Base-by-base conservation (phyloP, 331 rosid genomes). In the Rosa hybrid region DNA sequence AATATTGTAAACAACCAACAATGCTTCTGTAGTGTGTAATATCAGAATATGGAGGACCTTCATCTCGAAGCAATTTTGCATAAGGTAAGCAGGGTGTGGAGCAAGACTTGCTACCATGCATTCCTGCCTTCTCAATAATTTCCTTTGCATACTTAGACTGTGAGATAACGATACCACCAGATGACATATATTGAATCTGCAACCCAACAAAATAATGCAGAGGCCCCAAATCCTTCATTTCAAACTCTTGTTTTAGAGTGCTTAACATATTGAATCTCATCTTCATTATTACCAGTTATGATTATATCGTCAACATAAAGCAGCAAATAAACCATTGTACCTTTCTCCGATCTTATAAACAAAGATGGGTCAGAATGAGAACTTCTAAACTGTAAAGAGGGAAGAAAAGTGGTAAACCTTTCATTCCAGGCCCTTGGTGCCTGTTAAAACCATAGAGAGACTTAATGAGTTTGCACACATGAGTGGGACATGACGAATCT, bases 301-400 rank as follows among this genome's bases (percentile, higher is more conserved):
- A 60, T 23, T 0, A 21, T 60, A 2, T 60, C 67, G 16, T 51
- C 57, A 1, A 16, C n/a, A 51, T 51, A 51, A 14, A 51, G 6
- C 1, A 51, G n/a, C 16, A 51, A 6, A 2, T 54, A 54, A 2
- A 20, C 1, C 62, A 54, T 54, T 27, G 30, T 5, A 0, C 7
- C n/a, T 7, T 3, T 4, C 4, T 44, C 30, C 30, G 30, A 27
- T 44, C 48, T 21, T 0, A 60, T 4, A 4, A 60, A 60, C 1
- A 60, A 4, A 2, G 67, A 60, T 0, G 67, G 12, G 1, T 60
- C 67, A 8, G 17, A 9, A 1, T 8, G 16, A 2, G 6, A 21
- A 9, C 6, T 0, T 60, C 0, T 4, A 4, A 60, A 60, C 1
- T 17, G 38, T 0, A 60, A 0, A 0, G 12, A 4, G 0, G 14